Evolutionary conservation across 768 basidiomycete species (phyloP).

Genomic region (Termitomyces sp.): DNA sequence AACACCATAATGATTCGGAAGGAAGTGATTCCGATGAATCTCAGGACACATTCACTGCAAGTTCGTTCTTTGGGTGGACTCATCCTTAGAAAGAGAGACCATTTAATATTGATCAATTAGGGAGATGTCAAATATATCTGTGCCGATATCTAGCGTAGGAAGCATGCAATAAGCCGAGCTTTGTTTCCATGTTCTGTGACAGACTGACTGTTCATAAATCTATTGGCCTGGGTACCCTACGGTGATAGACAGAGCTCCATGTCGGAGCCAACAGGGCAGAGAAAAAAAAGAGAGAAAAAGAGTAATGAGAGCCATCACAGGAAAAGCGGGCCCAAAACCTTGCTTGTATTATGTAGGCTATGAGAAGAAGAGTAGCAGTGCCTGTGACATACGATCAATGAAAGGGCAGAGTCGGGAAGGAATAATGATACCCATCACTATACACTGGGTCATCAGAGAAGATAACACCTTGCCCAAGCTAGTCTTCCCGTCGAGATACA

Average conservation of each 20-base stretch:
- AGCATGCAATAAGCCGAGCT: constrained; percentile 52
- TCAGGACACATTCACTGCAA: no score
- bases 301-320: constrained; percentile 44
- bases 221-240: constrained; percentile 53
- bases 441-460: constrained; percentile 9
- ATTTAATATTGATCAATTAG: no score
- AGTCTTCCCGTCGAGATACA: constrained; percentile 39
- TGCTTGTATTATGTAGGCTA: constrained; percentile 42
- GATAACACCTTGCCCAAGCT: constrained; percentile 48
- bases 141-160: constrained; percentile 46
- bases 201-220: constrained; percentile 46
- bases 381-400: constrained; percentile 24
- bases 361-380: constrained; percentile 34
- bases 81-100: no score
- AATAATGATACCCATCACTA: constrained; percentile 16
- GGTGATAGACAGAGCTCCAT: neutral
- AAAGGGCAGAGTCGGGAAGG: neutral
- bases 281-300: constrained; percentile 17
- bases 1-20: no score
- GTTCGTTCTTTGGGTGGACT: no score
- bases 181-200: constrained; percentile 36
- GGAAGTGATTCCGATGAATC: no score
- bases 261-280: neutral
- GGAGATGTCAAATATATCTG: no score
- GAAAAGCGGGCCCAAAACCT: no score